Evolutionary conservation across 192 early-diverging fungal genomes (phyloP), one percentile per base, ranked within the genome.

Genomic region (Funneliformis mosseae): DNA sequence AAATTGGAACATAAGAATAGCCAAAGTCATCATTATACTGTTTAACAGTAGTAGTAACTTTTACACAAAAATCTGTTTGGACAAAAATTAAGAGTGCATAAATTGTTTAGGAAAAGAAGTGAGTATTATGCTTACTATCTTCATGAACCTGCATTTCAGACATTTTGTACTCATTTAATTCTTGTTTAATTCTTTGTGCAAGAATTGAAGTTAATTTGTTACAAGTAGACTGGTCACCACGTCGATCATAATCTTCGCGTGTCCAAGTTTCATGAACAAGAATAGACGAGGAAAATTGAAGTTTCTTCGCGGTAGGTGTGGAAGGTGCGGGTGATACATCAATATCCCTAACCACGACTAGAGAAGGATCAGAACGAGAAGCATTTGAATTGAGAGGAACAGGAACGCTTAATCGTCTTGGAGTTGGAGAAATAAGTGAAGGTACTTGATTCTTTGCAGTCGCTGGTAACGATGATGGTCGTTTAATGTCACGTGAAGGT

Each of bases 131-230:
- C 11, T 87, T 88, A 71, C 93, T 93, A 23, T 95, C 92, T 71
- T 91, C 89, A 81, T 97, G 97, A 16, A 98, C 93, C 23, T 87
- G 83, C 97, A 99, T 97, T 81, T 98, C 97, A 46, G 88, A 87
- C 68, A 93, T 88, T 87, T 99, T 99, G 88, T 92, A 99, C 72
- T 94, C 91, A 86, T 99, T 99, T 72, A 99, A 84, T 83, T 99
- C 97, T 82, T 95, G 91, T 67, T 97, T 93, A 84, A 99, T 98
- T 79, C 86, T 85, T 77, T 94, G 92, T 50, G 96, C 96, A 72
- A 97, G 87, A 42, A 91, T 86, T 18, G 96, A 92, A 5, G 97
- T 98, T 1, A 99, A 83, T 69, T 93, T 91, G 70, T 88, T 88
- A 77, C 95, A 95, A 16, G 95, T 97, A 62, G 94, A 90, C 4